Conservation (phyloP, 208 protist species). For the Wallacemonas sp. region DNA sequence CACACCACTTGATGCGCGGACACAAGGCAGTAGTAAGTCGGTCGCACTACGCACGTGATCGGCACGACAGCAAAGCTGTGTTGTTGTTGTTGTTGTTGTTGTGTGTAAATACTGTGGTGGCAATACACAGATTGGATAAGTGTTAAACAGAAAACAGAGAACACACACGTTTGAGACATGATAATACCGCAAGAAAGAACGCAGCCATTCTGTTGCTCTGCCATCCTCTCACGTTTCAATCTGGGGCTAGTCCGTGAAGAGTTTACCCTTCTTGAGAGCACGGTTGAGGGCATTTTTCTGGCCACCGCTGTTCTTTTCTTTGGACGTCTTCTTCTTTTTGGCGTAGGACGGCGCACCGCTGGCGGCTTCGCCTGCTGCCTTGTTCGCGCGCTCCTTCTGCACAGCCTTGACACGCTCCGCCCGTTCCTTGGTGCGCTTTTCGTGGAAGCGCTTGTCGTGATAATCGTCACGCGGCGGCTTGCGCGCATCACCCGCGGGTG, state of each 20-base stretch:
- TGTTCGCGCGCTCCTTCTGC: constrained; percentile 27
- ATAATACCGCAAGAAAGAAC: no score
- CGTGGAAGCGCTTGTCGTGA: constrained; percentile 76
- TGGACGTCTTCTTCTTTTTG: constrained; percentile 73
- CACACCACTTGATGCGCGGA: no score
- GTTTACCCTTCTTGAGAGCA: constrained; percentile 42
- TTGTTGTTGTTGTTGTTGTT: no score
- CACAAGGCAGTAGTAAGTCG: no score
- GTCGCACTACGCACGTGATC: no score
- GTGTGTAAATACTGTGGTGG: no score
- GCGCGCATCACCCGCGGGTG: neutral
- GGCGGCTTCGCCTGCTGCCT: neutral
- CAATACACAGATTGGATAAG: neutral
- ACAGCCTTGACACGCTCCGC: constrained; percentile 44
- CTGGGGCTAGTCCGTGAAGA: neutral
- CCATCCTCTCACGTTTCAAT: neutral
- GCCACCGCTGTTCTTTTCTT: constrained; percentile 17
- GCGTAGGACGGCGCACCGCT: constrained; percentile 46
- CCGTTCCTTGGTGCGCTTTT: constrained; percentile 48
- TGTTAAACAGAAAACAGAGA: neutral
- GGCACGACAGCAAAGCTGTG: no score
- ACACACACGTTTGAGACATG: neutral
- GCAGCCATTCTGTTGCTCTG: no score
- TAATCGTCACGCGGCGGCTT: constrained; percentile 56
- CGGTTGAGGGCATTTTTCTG: constrained; percentile 34